Conservation (phyloP, 805 yeast species). For the Candida arabinofermentans region DNA sequence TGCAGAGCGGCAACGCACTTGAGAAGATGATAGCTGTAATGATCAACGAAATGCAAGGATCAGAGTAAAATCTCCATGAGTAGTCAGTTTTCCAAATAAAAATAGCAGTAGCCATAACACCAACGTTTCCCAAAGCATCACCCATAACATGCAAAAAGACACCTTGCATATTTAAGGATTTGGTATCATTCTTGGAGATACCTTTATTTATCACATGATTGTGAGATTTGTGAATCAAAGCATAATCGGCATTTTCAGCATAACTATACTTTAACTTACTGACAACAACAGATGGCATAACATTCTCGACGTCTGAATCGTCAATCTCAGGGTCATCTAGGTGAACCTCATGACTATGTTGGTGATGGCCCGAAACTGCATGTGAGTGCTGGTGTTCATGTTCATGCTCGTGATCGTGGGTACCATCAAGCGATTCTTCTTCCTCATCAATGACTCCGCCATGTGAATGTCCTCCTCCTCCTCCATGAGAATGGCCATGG, state of each 20-base stretch:
- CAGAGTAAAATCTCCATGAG: conserved; percentile 81
- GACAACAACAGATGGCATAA: conserved; percentile 28
- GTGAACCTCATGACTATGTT: neutral
- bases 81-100: conserved; percentile 93
- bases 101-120: conserved; percentile 85
- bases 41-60: conserved; percentile 79
- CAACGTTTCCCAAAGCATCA: conserved; percentile 93
- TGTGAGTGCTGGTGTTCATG: neutral
- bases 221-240: conserved; percentile 19
- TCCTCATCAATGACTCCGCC: conserved; percentile 9
- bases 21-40: conserved; percentile 88
- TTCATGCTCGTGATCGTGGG: neutral
- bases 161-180: conserved; percentile 95
- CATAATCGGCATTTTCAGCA: conserved; percentile 9
- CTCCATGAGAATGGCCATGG: conserved; percentile 58
- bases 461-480: conserved; percentile 33
- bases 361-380: conserved; percentile 1
- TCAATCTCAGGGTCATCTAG: conserved; percentile 2
- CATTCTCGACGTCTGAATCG: conserved; percentile 24
- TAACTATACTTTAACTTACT: conserved; percentile 12
- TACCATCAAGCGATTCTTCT: conserved; percentile 14
- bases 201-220: conserved; percentile 21
- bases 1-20: conserved; percentile 86
- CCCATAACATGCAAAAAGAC: conserved; percentile 94
- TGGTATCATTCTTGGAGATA: conserved; percentile 28